Conservation (phyloP, 2,329 filamentous ascomycete genomes). For the Orbilia oligospora region DNA sequence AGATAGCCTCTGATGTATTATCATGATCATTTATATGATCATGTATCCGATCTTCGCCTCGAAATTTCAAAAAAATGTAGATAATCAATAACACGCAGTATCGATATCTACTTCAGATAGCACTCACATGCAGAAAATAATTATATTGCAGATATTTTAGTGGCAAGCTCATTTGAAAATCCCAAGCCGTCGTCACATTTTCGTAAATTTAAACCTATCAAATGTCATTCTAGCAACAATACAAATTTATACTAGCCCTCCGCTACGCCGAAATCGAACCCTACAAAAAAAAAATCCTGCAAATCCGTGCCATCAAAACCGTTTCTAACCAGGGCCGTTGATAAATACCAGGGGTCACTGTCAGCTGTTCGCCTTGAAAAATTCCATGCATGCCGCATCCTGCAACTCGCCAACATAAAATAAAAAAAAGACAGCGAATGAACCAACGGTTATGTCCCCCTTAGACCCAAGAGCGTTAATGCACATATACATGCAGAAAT, state of each 20-base stretch:
- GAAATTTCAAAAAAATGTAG: not conserved
- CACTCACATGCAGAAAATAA: not conserved
- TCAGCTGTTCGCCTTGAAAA: constrained; percentile 30
- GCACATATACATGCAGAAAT: constrained; percentile 24
- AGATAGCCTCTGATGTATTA: not conserved
- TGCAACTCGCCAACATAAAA: constrained; percentile 24
- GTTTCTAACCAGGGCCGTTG: constrained; percentile 26
- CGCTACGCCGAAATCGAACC: constrained; percentile 13
- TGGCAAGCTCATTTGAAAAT: not conserved
- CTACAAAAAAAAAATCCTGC: not conserved
- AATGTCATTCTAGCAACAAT: not conserved
- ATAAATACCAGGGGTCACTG: constrained; percentile 18
- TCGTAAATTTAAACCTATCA: not conserved
- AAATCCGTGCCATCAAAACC: not conserved
- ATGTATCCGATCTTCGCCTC: not conserved
- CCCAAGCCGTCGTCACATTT: not conserved
- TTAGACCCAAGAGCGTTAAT: not conserved
- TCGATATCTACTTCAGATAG: not conserved
- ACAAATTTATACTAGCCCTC: constrained; percentile 12
- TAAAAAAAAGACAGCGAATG: constrained; percentile 25
- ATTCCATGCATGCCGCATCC: constrained; percentile 32
- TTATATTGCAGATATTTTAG: not conserved
- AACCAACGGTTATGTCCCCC: constrained; percentile 7
- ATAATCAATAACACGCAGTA: not conserved
- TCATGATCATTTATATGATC: constrained; percentile 2